Evolutionary conservation across 2,329 filamentous ascomycete species (phyloP), one percentile per base, ranked within the genome.

Genomic region (Scleromitrula shiraiana): DNA sequence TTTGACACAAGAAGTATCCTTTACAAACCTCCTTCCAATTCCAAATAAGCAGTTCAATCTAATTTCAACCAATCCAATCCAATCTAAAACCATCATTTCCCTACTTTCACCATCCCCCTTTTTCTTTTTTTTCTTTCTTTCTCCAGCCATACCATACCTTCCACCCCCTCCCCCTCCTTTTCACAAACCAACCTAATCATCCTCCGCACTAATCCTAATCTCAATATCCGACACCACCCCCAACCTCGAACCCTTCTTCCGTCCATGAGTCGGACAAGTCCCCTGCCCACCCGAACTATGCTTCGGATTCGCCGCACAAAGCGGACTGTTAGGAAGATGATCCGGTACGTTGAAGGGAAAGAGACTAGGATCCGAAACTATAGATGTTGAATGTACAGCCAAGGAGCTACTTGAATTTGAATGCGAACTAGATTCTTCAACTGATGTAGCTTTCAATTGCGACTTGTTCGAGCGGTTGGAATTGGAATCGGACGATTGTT

Each of bases 341-440:
- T 73, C 70, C 2, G 70, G 69, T 1, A 68, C 52, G 14, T 68
- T 57, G 56, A 68, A 63, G 41, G 68, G 67, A 35, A 70, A 60
- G 10, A 29, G 4, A 2, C 19, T 15, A 23, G 23, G 36, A 4
- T 27, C 19, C 15, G 14, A 22, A 15, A 38, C 17, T 36, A 41
- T 19, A 29, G 33, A 10, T 26, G 23, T 32, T 17, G 17, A 3
- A n/a, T 20, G 27, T 27, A 14, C 22, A 41, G 4, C 14, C 7
- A 5, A 15, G 8, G 23, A 17, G n/a, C n/a, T n/a, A 41, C 14
- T 41, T 3, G 38, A 41, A 24, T 36, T 36, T 20, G 33, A 24
- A 14, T 22, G 14, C 3, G 7, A 14, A 7, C n/a, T 27, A 4
- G n/a, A 14, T n/a, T 7, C 12, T 17, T 41, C 23, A 5, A 27